Percentiles rank a stretch among this genome's conserved stretches.
Conservation (phyloP, 257 asterid genomes). For the Henckelia pumila region DNA sequence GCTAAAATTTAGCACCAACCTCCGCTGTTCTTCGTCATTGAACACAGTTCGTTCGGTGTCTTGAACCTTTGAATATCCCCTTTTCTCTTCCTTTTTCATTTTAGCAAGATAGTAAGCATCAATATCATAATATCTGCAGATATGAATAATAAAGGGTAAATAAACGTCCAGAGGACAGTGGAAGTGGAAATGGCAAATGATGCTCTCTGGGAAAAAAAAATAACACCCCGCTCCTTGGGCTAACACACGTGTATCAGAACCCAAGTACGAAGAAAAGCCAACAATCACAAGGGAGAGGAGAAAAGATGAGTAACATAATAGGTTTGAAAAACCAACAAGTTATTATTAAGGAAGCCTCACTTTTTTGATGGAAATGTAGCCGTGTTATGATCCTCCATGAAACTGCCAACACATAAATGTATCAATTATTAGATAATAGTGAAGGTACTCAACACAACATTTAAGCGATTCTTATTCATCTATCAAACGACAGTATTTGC, state of each 20-base stretch:
- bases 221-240: not conserved
- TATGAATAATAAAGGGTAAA: conserved; percentile 7
- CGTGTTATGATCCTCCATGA: conserved; percentile 99
- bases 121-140: conserved; percentile 77
- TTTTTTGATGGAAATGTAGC: conserved; percentile 96
- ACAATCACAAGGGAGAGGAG: not conserved
- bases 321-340: conserved; percentile 3
- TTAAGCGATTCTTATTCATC: not conserved
- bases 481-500: not conserved
- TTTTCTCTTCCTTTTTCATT: conserved; percentile 70
- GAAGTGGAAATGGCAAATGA: conserved; percentile 6
- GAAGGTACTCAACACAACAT: not conserved
- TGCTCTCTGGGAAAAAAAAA: not conserved
- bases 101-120: conserved; percentile 64
- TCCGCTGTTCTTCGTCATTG: conserved; percentile 87
- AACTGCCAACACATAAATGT: conserved; percentile 45
- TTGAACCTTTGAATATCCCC: conserved; percentile 49
- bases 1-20: conserved; percentile 37
- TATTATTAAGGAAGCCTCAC: conserved; percentile 45
- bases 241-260: conserved; percentile 6
- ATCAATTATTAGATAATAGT: conserved; percentile 15
- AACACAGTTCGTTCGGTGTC: conserved; percentile 77
- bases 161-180: not conserved
- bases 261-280: not conserved
- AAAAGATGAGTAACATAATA: not conserved